Evolutionary conservation across 2,329 filamentous ascomycete genomes (phyloP).

Genomic region (Trichoderma sp.): DNA sequence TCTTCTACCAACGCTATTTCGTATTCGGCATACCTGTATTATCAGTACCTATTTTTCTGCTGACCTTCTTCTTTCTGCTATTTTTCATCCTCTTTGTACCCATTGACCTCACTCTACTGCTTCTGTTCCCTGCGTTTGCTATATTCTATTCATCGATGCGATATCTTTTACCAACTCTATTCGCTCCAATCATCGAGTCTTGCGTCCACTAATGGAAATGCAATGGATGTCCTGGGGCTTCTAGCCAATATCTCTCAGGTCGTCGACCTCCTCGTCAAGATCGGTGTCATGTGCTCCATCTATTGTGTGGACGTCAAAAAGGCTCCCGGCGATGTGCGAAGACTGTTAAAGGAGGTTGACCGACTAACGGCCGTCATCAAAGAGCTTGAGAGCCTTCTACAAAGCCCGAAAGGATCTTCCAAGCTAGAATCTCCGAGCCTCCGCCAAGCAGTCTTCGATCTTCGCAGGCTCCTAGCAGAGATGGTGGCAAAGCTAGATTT

Average conservation of each 20-base stretch:
- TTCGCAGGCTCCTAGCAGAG: not conserved
- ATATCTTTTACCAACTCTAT: too few relatives aligned
- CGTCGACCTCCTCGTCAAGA: slow-evolving; percentile 22
- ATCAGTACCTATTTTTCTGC: too few relatives aligned
- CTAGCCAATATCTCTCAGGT: slow-evolving; percentile 19
- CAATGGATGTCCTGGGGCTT: slow-evolving; percentile 23
- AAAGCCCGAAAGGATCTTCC: slow-evolving; percentile 6
- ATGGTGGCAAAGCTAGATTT: slow-evolving; percentile 17
- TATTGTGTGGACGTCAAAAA: slow-evolving; percentile 22
- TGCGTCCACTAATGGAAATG: too few relatives aligned
- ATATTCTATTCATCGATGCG: not conserved
- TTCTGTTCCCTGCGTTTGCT: too few relatives aligned
- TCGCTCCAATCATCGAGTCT: too few relatives aligned
- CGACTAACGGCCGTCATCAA: slow-evolving; percentile 15
- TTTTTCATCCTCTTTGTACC: too few relatives aligned
- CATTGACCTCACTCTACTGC: not conserved
- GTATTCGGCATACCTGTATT: too few relatives aligned
- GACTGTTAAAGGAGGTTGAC: slow-evolving; percentile 18
- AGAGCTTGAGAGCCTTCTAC: slow-evolving; percentile 14
- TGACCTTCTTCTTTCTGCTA: too few relatives aligned
- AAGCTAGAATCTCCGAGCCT: slow-evolving; percentile 11
- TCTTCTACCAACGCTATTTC: not conserved
- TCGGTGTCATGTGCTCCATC: slow-evolving; percentile 21
- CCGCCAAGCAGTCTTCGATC: slow-evolving; percentile 1
- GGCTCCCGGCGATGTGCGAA: slow-evolving; percentile 19